Conservation (phyloP, 148 eudicot species). For the Rhododendron ferrugineum region DNA sequence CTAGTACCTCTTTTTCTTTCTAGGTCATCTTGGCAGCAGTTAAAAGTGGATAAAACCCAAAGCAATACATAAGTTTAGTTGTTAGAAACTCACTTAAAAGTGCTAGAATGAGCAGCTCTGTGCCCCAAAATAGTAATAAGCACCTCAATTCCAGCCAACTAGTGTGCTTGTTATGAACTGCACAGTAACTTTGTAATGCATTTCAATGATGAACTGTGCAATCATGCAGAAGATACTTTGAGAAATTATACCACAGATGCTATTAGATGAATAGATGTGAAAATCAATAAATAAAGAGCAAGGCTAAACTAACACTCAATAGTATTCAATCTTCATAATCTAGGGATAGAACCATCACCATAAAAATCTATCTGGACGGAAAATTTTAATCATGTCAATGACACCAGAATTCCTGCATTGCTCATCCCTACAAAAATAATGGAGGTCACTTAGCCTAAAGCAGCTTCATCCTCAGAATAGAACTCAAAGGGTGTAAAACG, state of each 20-base stretch:
- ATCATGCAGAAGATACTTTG: conserved; percentile 4
- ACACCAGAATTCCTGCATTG: conserved; percentile 39
- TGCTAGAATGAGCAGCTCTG: conserved; percentile 77
- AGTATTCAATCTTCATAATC: background rate
- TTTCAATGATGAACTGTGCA: conserved; percentile 73
- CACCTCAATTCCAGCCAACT: conserved; percentile 80
- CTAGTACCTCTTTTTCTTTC: background rate
- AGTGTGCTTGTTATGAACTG: conserved; percentile 71
- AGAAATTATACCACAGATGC: background rate
- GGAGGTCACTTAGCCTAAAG: conserved; percentile 5
- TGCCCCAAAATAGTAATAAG: conserved; percentile 70
- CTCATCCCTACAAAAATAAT: conserved; percentile 48
- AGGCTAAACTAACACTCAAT: background rate
- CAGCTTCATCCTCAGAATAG: background rate
- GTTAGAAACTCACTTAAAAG: conserved; percentile 53
- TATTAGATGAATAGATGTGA: background rate
- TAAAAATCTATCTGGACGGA: conserved; percentile 92
- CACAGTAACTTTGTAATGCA: conserved; percentile 89
- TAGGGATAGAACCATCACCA: conserved; percentile 37
- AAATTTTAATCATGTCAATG: conserved; percentile 78
- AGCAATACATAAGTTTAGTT: background rate
- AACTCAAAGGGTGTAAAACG: conserved; percentile 11
- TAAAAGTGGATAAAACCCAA: background rate
- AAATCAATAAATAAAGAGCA: background rate
- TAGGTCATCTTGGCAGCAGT: background rate